Base-by-base conservation (phyloP, 306 rosid species). In the Trifolium pratense region DNA sequence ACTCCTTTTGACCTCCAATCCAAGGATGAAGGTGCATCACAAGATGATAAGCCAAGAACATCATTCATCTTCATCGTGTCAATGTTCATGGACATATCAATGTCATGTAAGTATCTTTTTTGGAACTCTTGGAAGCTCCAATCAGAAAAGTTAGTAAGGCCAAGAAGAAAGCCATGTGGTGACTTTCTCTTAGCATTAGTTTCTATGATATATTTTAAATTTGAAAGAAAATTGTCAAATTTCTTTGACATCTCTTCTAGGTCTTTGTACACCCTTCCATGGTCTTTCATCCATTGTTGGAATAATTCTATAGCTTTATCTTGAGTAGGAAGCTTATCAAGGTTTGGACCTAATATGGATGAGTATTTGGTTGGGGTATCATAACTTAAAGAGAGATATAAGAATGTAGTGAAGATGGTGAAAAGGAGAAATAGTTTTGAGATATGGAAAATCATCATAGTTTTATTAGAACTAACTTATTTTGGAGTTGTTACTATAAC, bases 1-100 rank as follows among this genome's bases (percentile, higher is more conserved):
- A 2, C 75, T 23, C 90, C 90, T 17, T 32, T 71, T 10, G 55
- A 39, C 80, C 90, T 85, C 96, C 96, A 89, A 80, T 87, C 89
- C 31, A 82, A 26, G 76, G 66, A 34, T 0, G 84, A 32, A 82
- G 96, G 86, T 1, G 77, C 85, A 10, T 17, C 57, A 71, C 80
- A 79, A 3, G 78, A 42, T 14, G 14, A 32, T 15, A 5, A 5
- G 5, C 4, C 7, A 36, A 0, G 7, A 9, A 26, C 21, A 57
- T 68, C n/a, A 40, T 37, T 40, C 55, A 15, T n/a, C 57, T 76
- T 14, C 59, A 74, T 70, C 68, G 6, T 56, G 34, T 10, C 12
- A 10, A 0, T 23, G 49, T 58, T 0, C 2, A 1, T 46, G 5
- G 83, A 34, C 64, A 73, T 57, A 11, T 29, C 40, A 60, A 58